phyloP scores from a whole-genome alignment of 768 basidiomycete species.

The Xanthoconium purpureum region DNA sequence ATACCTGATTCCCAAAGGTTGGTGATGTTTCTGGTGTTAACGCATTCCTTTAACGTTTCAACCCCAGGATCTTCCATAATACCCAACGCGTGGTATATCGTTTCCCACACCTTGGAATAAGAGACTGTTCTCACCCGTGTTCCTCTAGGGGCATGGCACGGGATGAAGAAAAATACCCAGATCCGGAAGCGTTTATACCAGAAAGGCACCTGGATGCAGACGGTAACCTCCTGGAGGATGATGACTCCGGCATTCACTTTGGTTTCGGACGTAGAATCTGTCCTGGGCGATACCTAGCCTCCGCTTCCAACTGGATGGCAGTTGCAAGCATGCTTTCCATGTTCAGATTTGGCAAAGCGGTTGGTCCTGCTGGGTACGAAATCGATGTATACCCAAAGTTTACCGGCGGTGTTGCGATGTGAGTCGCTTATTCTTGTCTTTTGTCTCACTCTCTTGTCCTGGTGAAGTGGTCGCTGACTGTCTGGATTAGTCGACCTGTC shows the following conservation, averaged over 20 bases:
- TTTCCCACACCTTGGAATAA: background rate
- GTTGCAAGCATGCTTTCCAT: constrained; percentile 16
- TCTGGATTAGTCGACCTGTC: constrained; percentile 9
- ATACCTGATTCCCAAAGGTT: constrained; percentile 53
- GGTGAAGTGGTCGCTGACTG: background rate
- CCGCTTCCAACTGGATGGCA: constrained; percentile 19
- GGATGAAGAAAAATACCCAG: constrained; percentile 23
- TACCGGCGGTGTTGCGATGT: constrained; percentile 13
- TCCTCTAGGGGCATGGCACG: constrained; percentile 20
- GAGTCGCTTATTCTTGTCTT: background rate
- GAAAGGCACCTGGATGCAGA: constrained; percentile 30
- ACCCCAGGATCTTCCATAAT: constrained; percentile 21
- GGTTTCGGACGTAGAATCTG: constrained; percentile 33
- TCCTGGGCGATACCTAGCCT: constrained; percentile 22
- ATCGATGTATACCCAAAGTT: constrained; percentile 23
- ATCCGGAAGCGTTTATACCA: constrained; percentile 34
- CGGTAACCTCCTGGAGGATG: constrained; percentile 19
- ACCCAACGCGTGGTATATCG: constrained; percentile 19
- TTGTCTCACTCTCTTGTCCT: background rate
- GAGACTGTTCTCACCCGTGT: background rate
- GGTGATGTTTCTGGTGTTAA: background rate
- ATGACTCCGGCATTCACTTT: constrained; percentile 26
- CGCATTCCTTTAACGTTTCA: background rate
- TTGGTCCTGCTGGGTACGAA: constrained; percentile 20
- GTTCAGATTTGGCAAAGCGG: constrained; percentile 22